Conservation (phyloP, 2,329 filamentous ascomycete species). For the Knoxdaviesia capensis region DNA sequence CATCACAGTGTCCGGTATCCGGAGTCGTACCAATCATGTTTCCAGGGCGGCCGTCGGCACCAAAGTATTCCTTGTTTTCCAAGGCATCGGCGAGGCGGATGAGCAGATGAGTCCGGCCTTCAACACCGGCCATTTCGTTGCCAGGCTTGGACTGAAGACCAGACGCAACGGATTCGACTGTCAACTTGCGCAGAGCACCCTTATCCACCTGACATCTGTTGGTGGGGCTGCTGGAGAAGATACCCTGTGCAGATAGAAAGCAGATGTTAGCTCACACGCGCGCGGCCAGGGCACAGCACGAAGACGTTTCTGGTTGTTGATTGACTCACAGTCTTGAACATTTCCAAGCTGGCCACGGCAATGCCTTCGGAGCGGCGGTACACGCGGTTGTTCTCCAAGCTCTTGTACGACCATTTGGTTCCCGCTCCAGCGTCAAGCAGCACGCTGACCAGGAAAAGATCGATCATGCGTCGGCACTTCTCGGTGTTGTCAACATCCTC, state of each 20-base stretch:
- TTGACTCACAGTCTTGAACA: conserved; percentile 58
- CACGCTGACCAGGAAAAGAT: conserved; percentile 63
- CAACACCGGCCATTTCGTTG: conserved; percentile 68
- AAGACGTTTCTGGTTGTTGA: not conserved
- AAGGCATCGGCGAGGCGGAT: conserved; percentile 58
- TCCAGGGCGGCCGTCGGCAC: conserved; percentile 64
- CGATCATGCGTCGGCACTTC: conserved; percentile 53
- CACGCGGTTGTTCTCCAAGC: conserved; percentile 62
- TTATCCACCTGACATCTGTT: conserved; percentile 87
- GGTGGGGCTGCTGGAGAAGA: conserved; percentile 64
- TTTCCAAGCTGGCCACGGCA: conserved; percentile 57
- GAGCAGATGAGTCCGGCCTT: conserved; percentile 66
- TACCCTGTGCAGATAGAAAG: conserved; percentile 26
- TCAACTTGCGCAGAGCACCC: conserved; percentile 54
- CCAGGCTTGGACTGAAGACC: conserved; percentile 68
- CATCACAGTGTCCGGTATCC: too few relatives aligned
- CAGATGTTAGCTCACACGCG: not conserved
- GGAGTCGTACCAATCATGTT: conserved; percentile 62
- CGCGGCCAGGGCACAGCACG: too few relatives aligned
- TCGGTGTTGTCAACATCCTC: conserved; percentile 50
- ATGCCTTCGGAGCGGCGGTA: conserved; percentile 79
- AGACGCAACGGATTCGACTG: conserved; percentile 51
- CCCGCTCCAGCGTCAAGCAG: conserved; percentile 78
- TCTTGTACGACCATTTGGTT: conserved; percentile 81
- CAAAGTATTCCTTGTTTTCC: conserved; percentile 67